Conservation (phyloP, 2,329 filamentous ascomycete species). For the Aspergillus fumigatiaffinis region DNA sequence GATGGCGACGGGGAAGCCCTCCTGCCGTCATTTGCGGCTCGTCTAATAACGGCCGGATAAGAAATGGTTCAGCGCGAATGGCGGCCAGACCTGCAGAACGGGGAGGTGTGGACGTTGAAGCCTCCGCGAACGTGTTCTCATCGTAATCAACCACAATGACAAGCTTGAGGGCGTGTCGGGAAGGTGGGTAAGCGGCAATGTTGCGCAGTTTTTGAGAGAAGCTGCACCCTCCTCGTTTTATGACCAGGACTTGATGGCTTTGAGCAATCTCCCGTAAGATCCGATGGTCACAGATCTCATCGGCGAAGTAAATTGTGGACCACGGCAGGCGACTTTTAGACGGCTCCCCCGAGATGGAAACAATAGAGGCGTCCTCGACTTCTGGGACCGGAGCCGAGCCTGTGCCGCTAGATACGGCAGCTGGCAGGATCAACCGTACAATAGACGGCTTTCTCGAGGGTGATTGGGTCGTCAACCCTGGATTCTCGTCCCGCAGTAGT, state of each 20-base stretch:
- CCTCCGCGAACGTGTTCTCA: conserved; percentile 33
- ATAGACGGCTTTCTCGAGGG: conserved; percentile 28
- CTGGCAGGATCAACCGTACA: conserved; percentile 43
- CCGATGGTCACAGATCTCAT: conserved; percentile 58
- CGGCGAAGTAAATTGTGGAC: conserved; percentile 68
- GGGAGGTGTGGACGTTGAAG: conserved; percentile 9
- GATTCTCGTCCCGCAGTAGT: conserved; percentile 43
- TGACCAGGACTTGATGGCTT: conserved; percentile 70
- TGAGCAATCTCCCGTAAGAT: conserved; percentile 51
- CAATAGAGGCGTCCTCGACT: conserved; percentile 50
- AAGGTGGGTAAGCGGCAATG: conserved; percentile 72
- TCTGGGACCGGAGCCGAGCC: conserved; percentile 67
- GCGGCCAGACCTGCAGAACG: conserved; percentile 39
- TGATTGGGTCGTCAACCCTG: conserved; percentile 26
- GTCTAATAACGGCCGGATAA: conserved; percentile 69
- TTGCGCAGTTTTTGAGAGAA: conserved; percentile 80
- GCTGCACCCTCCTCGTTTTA: conserved; percentile 77
- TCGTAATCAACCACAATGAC: conserved; percentile 72
- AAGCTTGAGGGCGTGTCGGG: conserved; percentile 63
- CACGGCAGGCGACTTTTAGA: conserved; percentile 57
- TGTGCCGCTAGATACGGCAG: conserved; percentile 48
- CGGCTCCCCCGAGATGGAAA: conserved; percentile 34
- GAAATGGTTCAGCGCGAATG: conserved; percentile 33
- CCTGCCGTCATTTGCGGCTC: conserved; percentile 66
- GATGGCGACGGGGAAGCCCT: conserved; percentile 65